Conservation (phyloP, 1,284 basidiomycete genomes). For the Dichomitus squalens region DNA sequence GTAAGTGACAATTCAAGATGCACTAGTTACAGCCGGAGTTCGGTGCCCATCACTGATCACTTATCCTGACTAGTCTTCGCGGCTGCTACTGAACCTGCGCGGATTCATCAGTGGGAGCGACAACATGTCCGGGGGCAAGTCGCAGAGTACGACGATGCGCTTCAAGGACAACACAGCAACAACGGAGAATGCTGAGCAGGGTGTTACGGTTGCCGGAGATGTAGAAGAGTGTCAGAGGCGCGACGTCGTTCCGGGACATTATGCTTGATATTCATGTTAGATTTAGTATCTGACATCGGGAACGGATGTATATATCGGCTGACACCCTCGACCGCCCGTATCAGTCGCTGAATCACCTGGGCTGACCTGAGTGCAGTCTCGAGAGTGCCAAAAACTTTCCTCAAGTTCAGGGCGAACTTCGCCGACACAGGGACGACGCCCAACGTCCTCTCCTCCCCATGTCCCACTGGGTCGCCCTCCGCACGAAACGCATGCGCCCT, state of each 20-base stretch:
- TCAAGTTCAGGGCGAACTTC: slow-evolving; percentile 80
- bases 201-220: background rate
- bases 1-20: no score
- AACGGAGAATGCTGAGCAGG: background rate
- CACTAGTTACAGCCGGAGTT: background rate
- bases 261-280: background rate
- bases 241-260: background rate
- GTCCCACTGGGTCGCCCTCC: slow-evolving; percentile 34
- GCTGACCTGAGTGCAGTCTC: background rate
- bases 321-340: no score
- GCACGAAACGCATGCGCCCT: slow-evolving; percentile 25
- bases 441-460: slow-evolving; percentile 35
- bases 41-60: background rate
- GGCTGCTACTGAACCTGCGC: slow-evolving; percentile 9
- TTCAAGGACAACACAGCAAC: background rate
- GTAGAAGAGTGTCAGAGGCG: background rate
- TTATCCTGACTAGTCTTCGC: slow-evolving; percentile 1
- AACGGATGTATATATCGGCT: no score
- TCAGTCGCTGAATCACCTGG: no score
- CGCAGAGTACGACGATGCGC: background rate
- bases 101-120: slow-evolving; percentile 2
- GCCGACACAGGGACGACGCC: slow-evolving; percentile 81
- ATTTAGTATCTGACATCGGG: no score
- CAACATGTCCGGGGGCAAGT: background rate
- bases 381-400: slow-evolving; percentile 40